A percentile compares a stretch with the other conserved stretches of the same genome.
Conservation (phyloP, 2,329 filamentous ascomycete genomes). For the Aspergillus puulaauensis region DNA sequence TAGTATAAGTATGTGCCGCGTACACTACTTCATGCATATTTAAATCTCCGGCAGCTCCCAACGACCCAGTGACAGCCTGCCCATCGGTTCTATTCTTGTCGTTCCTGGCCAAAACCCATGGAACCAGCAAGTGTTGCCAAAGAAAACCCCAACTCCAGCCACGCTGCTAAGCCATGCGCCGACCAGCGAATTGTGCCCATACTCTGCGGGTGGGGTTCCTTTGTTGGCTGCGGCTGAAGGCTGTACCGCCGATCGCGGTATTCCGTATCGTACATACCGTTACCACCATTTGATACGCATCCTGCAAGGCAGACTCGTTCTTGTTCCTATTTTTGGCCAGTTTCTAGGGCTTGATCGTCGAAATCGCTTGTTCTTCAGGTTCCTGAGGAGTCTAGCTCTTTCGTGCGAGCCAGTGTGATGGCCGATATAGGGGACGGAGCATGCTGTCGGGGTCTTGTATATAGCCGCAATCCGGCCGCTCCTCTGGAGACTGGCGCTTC, state of each 20-base stretch:
- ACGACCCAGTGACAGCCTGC: background rate
- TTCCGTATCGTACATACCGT: constrained; percentile 2
- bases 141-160: constrained; percentile 16
- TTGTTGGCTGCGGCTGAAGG: constrained; percentile 22
- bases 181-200: constrained; percentile 1
- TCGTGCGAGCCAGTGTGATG: constrained; percentile 80
- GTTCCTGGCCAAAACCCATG: constrained; percentile 8
- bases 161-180: constrained; percentile 18
- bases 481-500: constrained; percentile 57
- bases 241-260: constrained; percentile 10
- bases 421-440: constrained; percentile 77
- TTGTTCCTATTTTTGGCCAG: constrained; percentile 1
- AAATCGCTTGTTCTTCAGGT: background rate
- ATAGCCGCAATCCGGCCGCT: constrained; percentile 65
- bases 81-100: constrained; percentile 5
- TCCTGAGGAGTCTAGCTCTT: constrained; percentile 49
- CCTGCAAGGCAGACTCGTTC: constrained; percentile 11
- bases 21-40: background rate
- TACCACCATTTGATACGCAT: constrained; percentile 1
- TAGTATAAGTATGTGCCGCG: background rate
- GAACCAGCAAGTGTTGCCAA: constrained; percentile 10
- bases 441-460: constrained; percentile 84
- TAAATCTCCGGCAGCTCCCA: background rate
- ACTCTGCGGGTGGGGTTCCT: constrained; percentile 9
- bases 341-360: background rate